phyloP scores from a whole-genome alignment of 2,329 filamentous ascomycete genomes.

The Phaeosphaeriaceae sp. region DNA sequence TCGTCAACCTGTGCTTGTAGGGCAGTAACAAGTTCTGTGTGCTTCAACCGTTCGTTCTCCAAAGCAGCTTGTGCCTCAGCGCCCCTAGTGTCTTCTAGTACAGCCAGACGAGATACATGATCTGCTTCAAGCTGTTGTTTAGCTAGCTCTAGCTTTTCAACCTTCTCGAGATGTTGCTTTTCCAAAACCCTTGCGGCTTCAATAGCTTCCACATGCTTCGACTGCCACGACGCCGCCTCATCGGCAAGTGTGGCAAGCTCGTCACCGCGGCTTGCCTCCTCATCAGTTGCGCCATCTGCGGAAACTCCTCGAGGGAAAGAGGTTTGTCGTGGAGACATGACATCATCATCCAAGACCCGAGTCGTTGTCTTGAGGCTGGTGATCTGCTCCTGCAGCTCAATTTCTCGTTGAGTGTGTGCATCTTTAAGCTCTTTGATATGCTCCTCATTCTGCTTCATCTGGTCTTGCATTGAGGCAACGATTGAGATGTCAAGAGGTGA shows the following conservation, averaged over 20 bases:
- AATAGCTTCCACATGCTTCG: constrained; percentile 74
- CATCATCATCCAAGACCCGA: constrained; percentile 26
- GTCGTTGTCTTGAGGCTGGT: constrained; percentile 68
- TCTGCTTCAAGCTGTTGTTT: constrained; percentile 48
- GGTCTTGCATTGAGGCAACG: constrained; percentile 83
- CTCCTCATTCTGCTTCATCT: constrained; percentile 83
- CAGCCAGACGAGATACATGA: constrained; percentile 37
- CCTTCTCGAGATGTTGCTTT: constrained; percentile 72
- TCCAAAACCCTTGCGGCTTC: constrained; percentile 76
- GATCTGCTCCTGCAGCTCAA: constrained; percentile 74
- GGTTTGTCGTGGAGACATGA: constrained; percentile 21
- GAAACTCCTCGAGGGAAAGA: constrained; percentile 10
- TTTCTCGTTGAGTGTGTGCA: constrained; percentile 74
- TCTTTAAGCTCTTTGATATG: constrained; percentile 78
- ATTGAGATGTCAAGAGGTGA: constrained; percentile 91
- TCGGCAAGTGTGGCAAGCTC: constrained; percentile 71
- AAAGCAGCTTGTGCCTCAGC: constrained; percentile 39
- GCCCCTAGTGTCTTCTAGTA: constrained; percentile 39
- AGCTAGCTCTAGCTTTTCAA: constrained; percentile 74
- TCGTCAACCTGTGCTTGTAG: constrained; percentile 79
- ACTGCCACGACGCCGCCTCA: constrained; percentile 77
- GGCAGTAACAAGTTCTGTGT: constrained; percentile 60
- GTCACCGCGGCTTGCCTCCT: constrained; percentile 54
- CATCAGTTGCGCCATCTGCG: constrained; percentile 24
- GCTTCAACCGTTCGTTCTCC: constrained; percentile 50